Conservation (phyloP, 164 flowering plant species). For the Vitis cinerea region DNA sequence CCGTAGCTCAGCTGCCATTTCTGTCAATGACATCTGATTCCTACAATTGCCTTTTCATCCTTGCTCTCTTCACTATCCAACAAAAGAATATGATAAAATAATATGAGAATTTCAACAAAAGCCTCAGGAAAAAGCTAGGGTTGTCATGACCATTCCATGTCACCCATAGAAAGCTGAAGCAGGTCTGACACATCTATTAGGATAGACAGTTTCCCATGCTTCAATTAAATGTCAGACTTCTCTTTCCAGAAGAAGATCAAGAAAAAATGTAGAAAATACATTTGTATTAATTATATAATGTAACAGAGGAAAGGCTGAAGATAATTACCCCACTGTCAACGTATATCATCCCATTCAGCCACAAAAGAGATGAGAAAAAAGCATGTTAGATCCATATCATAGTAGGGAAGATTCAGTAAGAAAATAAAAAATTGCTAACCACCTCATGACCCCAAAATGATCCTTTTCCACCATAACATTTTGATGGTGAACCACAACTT, state of each 20-base stretch:
- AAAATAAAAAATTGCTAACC: conserved; percentile 13
- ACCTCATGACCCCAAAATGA: conserved; percentile 96
- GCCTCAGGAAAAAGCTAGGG: too few relatives aligned
- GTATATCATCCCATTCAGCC: conserved; percentile 23
- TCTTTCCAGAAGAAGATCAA: too few relatives aligned
- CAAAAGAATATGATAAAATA: too few relatives aligned
- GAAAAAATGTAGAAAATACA: too few relatives aligned
- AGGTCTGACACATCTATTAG: too few relatives aligned
- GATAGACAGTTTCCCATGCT: too few relatives aligned
- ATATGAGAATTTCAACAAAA: neutral
- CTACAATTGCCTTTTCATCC: neutral
- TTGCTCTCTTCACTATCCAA: too few relatives aligned
- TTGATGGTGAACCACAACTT: conserved; percentile 55
- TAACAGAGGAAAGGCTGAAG: conserved; percentile 15
- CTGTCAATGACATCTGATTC: neutral
- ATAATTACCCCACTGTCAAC: conserved; percentile 76
- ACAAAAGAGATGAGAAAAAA: conserved; percentile 27
- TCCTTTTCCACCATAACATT: conserved; percentile 72
- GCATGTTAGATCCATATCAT: conserved; percentile 25
- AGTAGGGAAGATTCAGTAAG: neutral
- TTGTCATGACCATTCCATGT: too few relatives aligned
- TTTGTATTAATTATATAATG: neutral
- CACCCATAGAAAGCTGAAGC: too few relatives aligned
- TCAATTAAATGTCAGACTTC: too few relatives aligned
- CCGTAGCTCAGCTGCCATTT: neutral